These are phyloP conservation scores for Vigna radiata DNA, from an alignment of 306 rosid species.

Conservation along the genomic window DNA sequence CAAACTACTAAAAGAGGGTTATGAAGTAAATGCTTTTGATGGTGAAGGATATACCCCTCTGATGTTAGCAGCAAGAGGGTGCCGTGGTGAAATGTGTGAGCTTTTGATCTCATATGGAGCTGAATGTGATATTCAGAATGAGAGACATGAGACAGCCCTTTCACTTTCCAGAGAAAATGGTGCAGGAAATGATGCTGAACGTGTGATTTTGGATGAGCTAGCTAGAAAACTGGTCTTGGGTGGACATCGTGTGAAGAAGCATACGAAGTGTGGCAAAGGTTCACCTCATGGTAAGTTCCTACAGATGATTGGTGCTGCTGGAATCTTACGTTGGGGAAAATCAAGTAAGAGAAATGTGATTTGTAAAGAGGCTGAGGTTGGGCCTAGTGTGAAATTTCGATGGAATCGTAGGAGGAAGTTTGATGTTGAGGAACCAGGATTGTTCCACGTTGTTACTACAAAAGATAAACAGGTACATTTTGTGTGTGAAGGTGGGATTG, in stretches of 20 bases:
- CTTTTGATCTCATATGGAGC: slow-evolving; percentile 64
- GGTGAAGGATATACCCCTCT: slow-evolving; percentile 59
- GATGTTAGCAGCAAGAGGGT: slow-evolving; percentile 71
- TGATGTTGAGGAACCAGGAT: slow-evolving; percentile 59
- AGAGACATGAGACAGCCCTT: slow-evolving; percentile 58
- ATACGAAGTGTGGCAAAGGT: slow-evolving; percentile 72
- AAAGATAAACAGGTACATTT: slow-evolving; percentile 69
- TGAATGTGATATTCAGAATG: slow-evolving; percentile 53
- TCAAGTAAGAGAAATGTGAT: slow-evolving; percentile 63
- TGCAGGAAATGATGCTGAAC: slow-evolving; percentile 53
- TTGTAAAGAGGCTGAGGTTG: slow-evolving; percentile 64
- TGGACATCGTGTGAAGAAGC: slow-evolving; percentile 62
- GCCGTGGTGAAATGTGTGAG: slow-evolving; percentile 50
- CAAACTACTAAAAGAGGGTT: slow-evolving; percentile 44
- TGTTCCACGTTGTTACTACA: slow-evolving; percentile 67
- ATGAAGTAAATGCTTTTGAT: slow-evolving; percentile 55
- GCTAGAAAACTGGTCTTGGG: slow-evolving; percentile 53
- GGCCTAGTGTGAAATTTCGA: slow-evolving; percentile 59
- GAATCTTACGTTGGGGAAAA: slow-evolving; percentile 69
- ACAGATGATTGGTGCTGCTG: slow-evolving; percentile 53
- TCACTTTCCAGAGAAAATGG: slow-evolving; percentile 55
- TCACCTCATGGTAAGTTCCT: slow-evolving; percentile 55
- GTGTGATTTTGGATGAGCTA: slow-evolving; percentile 56
- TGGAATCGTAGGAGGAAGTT: slow-evolving; percentile 60
- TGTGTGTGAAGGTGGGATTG: slow-evolving; percentile 72